Conservation (phyloP, 1,139 yeast species). For the Pneumocystis carinii region DNA sequence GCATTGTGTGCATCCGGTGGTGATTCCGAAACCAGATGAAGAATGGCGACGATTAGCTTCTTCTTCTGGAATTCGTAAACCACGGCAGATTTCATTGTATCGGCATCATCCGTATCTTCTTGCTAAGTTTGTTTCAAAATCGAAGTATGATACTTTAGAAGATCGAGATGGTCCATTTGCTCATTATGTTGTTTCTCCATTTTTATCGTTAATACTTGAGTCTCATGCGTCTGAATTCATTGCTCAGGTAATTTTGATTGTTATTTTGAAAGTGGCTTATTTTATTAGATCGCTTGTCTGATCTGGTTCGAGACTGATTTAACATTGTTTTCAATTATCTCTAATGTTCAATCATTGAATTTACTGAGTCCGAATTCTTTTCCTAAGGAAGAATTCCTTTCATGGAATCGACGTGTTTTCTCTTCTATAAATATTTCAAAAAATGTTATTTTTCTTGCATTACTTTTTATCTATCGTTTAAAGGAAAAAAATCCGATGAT, state of each 20-base stretch:
- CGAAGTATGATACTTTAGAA: not conserved
- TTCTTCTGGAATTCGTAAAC: not conserved
- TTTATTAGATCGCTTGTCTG: not conserved
- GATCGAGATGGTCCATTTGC: not conserved
- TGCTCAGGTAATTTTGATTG: not conserved
- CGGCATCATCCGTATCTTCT: not conserved
- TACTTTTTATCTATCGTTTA: slow-evolving; percentile 24
- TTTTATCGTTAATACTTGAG: not conserved
- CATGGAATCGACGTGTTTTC: slow-evolving; percentile 16
- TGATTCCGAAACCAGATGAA: not conserved
- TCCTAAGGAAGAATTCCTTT: not conserved
- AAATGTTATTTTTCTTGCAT: slow-evolving; percentile 24
- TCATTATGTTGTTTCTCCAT: not conserved
- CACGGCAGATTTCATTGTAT: not conserved
- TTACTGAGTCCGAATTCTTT: not conserved
- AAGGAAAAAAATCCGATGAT: slow-evolving; percentile 20
- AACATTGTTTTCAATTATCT: not conserved
- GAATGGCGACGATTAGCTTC: not conserved
- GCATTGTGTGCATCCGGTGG: not conserved
- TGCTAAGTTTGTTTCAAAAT: not conserved
- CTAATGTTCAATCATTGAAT: not conserved
- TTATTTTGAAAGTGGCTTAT: not conserved
- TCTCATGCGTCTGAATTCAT: not conserved
- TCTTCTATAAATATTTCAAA: slow-evolving; percentile 24
- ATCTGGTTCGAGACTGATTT: not conserved